Base-by-base conservation (phyloP, 768 basidiomycete species). In the Lactifluus volemus region DNA sequence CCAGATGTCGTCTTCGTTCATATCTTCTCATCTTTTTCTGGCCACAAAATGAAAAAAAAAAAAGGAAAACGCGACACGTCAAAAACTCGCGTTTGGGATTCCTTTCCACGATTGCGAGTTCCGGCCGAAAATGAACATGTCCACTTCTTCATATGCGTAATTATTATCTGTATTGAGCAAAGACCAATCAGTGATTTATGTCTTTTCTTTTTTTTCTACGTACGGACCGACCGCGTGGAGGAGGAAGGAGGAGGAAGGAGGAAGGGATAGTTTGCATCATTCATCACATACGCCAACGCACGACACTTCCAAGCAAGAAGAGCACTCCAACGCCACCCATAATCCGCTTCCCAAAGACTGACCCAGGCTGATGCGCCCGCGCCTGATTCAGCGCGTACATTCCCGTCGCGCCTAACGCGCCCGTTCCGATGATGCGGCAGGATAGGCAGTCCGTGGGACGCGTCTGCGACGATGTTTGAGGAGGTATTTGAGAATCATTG, bases 401-500 rank as follows among this genome's bases (percentile, higher is more conserved):
- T 5, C 89, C 88, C 5, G 83, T 79, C 4, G 79, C 79, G 21
- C 78, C 81, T 5, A 89, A 78, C 2, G 84, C 82, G 34, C 75
- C 82, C 0, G 86, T 80, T 19, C 88, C 87, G 44, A 87, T 79
- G 56, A 89, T 73, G 45, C 81, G 81, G 70, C 89, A 90, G 1
- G 84, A 78, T n/a, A 87, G 67, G 62, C 88, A 90, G 45, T 89
- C 85, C 50, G 25, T 14, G 15, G 29, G 44, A 21, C 15, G 57
- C n/a, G n/a, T n/a, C n/a, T n/a, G n/a, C 15, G 21, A n/a, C 9
- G 48, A 39, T 5, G 30, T 4, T 9, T 30, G 49, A 19, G 14
- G 15, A 39, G n/a, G n/a, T n/a, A 19, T n/a, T 3, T 49, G 25
- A 14, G 39, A 32, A 5, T 17, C 30, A 5, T 17, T 38, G 0